phyloP scores from a whole-genome alignment of 495 filamentous ascomycete species.

The Penicillium atrosanguineum region DNA sequence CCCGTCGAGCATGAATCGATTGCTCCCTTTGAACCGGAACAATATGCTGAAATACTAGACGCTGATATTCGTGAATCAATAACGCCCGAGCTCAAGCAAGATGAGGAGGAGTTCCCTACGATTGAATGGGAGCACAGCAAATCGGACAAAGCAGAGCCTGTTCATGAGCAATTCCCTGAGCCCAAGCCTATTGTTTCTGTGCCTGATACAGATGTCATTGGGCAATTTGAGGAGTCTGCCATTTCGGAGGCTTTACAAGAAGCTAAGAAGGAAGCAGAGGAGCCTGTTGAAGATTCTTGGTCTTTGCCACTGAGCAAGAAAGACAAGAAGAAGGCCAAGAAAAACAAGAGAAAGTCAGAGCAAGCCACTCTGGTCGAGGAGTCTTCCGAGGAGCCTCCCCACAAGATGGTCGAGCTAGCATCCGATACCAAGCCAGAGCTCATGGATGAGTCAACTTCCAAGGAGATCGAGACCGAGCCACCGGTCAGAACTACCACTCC shows the following conservation, averaged over 20 bases:
- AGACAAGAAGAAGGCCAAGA: constrained; percentile 32
- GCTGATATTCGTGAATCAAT: constrained; percentile 8
- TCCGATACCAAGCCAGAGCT: constrained; percentile 6
- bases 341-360: constrained; percentile 27
- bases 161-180: constrained; percentile 25
- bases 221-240: constrained; percentile 33
- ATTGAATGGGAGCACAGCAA: constrained; percentile 40
- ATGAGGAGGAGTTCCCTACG: constrained; percentile 34
- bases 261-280: constrained; percentile 5
- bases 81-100: constrained; percentile 11
- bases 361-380: constrained; percentile 12
- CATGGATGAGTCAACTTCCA: constrained; percentile 8
- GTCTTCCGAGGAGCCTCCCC: constrained; percentile 4
- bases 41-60: constrained; percentile 10
- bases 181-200: constrained; percentile 27
- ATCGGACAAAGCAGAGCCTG: constrained; percentile 23
- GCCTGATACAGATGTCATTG: constrained; percentile 28
- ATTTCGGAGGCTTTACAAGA: constrained; percentile 28
- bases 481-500: constrained; percentile 21
- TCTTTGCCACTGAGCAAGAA: constrained; percentile 23
- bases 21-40: constrained; percentile 6
- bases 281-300: constrained; percentile 12
- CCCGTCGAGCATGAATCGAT: constrained; percentile 5
- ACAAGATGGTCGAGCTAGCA: constrained; percentile 13
- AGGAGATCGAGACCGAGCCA: constrained; percentile 19